These are phyloP conservation scores for Phytopythium mirpurense DNA, from an alignment of 352 stramenopile species.

Conservation along the genomic window DNA sequence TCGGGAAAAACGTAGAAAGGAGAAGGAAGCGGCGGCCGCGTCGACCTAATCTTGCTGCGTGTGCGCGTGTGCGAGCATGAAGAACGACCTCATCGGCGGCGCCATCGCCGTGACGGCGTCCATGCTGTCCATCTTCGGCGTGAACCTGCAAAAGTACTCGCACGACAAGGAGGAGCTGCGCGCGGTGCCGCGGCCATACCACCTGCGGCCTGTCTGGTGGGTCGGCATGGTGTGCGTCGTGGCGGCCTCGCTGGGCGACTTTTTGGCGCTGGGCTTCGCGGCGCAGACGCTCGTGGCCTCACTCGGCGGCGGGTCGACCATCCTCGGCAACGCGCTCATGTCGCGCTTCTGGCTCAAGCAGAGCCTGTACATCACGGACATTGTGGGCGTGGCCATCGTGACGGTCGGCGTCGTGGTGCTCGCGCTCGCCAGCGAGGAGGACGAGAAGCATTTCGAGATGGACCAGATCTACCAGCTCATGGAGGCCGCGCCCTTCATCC, in stretches of 20 bases:
- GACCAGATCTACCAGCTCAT: constrained; percentile 83
- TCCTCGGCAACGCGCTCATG: constrained; percentile 81
- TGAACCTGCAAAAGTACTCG: constrained; percentile 90
- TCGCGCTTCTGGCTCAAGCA: constrained; percentile 87
- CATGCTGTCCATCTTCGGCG: constrained; percentile 85
- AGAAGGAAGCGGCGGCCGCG: too few species aligned
- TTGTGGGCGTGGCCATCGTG: constrained; percentile 68
- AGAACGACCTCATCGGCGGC: constrained; percentile 73
- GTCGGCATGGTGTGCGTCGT: constrained; percentile 86
- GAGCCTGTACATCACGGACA: constrained; percentile 80
- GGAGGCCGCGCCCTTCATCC: constrained; percentile 70
- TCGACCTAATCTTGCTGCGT: too few species aligned
- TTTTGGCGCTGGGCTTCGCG: constrained; percentile 82
- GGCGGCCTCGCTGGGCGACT: constrained; percentile 75
- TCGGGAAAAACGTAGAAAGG: too few species aligned
- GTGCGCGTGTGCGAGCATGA: constrained; percentile 45
- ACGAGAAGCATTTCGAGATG: constrained; percentile 80
- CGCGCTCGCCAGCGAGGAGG: constrained; percentile 61
- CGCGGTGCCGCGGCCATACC: constrained; percentile 69
- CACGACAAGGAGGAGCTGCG: constrained; percentile 82
- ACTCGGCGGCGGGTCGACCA: constrained; percentile 74
- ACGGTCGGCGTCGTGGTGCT: constrained; percentile 77
- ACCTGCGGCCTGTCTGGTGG: constrained; percentile 82
- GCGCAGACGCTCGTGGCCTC: constrained; percentile 84
- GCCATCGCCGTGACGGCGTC: constrained; percentile 68